These are phyloP conservation scores for Triglochin maritima DNA, from an alignment of 106 monocot genomes.

Conservation along the genomic window DNA sequence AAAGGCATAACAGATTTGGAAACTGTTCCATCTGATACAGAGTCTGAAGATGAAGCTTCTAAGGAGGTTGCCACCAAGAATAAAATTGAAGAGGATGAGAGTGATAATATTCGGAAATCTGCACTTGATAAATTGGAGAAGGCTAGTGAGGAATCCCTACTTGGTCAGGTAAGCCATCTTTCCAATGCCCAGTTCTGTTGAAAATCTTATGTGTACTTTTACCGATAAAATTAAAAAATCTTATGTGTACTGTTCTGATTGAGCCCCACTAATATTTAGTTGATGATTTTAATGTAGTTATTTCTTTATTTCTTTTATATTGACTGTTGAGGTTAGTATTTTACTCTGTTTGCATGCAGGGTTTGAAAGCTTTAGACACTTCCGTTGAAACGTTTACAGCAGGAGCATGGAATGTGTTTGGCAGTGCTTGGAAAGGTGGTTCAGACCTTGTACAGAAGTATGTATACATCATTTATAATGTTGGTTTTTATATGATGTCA, in stretches of 20 bases:
- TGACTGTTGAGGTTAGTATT: background rate
- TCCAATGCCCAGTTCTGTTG: background rate
- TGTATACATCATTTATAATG: slow-evolving; percentile 1
- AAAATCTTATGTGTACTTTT: no score
- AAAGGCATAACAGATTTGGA: slow-evolving; percentile 43
- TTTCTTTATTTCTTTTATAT: background rate
- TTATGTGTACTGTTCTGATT: background rate
- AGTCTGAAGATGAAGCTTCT: slow-evolving; percentile 21
- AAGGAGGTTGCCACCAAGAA: slow-evolving; percentile 1
- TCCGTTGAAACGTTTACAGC: slow-evolving; percentile 72
- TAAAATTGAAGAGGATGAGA: slow-evolving; percentile 22
- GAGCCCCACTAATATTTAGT: background rate
- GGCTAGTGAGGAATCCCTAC: slow-evolving; percentile 70
- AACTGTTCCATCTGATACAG: slow-evolving; percentile 8
- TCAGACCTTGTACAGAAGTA: slow-evolving; percentile 68
- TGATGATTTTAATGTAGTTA: background rate
- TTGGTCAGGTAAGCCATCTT: slow-evolving; percentile 46
- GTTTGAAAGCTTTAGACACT: slow-evolving; percentile 59
- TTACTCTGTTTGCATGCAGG: slow-evolving; percentile 25
- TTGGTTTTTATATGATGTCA: no score
- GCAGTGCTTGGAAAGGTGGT: slow-evolving; percentile 73
- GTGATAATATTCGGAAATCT: slow-evolving; percentile 38
- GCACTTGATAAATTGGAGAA: slow-evolving; percentile 72
- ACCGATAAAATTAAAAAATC: background rate
- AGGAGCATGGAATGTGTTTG: slow-evolving; percentile 68